These are phyloP conservation scores for Kuraishia ogatae DNA, from an alignment of 805 yeast genomes.

Conservation along the genomic window DNA sequence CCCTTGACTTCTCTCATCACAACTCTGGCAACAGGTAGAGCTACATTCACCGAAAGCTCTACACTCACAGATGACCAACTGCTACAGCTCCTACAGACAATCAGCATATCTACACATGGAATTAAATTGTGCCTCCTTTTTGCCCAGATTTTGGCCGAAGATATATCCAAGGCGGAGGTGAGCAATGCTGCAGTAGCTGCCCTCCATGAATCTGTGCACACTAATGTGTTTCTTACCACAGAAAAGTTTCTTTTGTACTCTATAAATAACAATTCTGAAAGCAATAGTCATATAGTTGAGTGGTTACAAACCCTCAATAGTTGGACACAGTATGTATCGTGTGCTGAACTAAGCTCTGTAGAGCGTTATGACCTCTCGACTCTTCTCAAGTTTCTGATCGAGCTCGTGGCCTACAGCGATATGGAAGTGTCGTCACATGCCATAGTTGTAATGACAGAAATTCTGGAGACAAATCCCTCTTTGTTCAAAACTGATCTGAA, in stretches of 20 bases:
- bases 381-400: conserved; percentile 10
- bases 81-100: neutral
- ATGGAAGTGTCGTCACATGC: conserved; percentile 14
- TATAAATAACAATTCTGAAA: neutral
- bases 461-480: conserved; percentile 35
- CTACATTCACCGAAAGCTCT: neutral
- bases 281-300: neutral
- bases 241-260: conserved; percentile 14
- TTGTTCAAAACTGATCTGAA: conserved; percentile 26
- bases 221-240: conserved; percentile 23
- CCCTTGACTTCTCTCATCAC: conserved; percentile 25
- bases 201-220: conserved; percentile 30
- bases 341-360: conserved; percentile 24
- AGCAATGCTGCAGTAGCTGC: conserved; percentile 15
- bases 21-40: conserved; percentile 6
- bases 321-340: conserved; percentile 29
- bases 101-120: conserved; percentile 4
- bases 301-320: conserved; percentile 13
- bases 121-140: conserved; percentile 20
- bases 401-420: conserved; percentile 7
- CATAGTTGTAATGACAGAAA: conserved; percentile 30
- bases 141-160: conserved; percentile 43
- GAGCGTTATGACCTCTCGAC: conserved; percentile 17
- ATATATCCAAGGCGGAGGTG: conserved; percentile 29
- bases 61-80: neutral